A percentile compares a stretch with the other conserved stretches of the same genome.
These are phyloP conservation scores for Trichophyton mentagrophytes DNA, from an alignment of 2,329 filamentous ascomycete species.

Conservation along the genomic window DNA sequence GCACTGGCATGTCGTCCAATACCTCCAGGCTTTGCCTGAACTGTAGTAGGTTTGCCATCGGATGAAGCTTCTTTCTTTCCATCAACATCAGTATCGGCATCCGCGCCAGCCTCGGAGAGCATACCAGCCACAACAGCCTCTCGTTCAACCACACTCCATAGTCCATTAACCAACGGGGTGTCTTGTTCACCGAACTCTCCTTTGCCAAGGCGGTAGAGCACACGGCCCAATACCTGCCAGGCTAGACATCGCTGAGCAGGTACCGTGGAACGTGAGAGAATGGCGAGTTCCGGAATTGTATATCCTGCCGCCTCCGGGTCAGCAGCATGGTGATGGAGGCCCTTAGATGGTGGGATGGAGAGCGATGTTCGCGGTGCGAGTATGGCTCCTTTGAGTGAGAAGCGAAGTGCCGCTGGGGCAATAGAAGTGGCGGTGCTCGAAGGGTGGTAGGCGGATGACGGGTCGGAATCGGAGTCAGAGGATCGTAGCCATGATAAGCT, in stretches of 20 bases:
- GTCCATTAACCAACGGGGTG: slow-evolving; percentile 54
- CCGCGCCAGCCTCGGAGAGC: slow-evolving; percentile 57
- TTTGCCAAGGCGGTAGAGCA: slow-evolving; percentile 68
- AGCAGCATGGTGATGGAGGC: slow-evolving; percentile 85
- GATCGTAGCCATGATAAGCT: slow-evolving; percentile 84
- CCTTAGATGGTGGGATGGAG: slow-evolving; percentile 60
- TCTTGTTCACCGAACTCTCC: slow-evolving; percentile 55
- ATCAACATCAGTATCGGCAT: slow-evolving; percentile 37
- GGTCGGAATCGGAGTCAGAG: slow-evolving; percentile 49
- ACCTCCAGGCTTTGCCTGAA: slow-evolving; percentile 14
- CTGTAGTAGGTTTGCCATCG: not conserved
- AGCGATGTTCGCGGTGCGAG: slow-evolving; percentile 65
- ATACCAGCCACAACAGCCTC: slow-evolving; percentile 65
- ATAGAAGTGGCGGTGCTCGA: slow-evolving; percentile 54
- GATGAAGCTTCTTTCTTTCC: slow-evolving; percentile 6
- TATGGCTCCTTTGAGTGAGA: slow-evolving; percentile 72
- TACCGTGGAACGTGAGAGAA: slow-evolving; percentile 66
- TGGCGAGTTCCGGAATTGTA: slow-evolving; percentile 73
- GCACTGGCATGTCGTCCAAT: slow-evolving; percentile 58
- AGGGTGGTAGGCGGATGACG: slow-evolving; percentile 70
- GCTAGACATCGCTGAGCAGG: slow-evolving; percentile 81
- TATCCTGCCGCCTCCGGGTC: slow-evolving; percentile 91
- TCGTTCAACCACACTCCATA: slow-evolving; percentile 72
- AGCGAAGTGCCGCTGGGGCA: slow-evolving; percentile 60
- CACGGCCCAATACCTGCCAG: slow-evolving; percentile 76